Percentiles rank a stretch among this genome's conserved stretches.
These are phyloP conservation scores for Pseudopithomyces maydicus DNA, from an alignment of 2,329 filamentous ascomycete genomes.

Conservation along the genomic window DNA sequence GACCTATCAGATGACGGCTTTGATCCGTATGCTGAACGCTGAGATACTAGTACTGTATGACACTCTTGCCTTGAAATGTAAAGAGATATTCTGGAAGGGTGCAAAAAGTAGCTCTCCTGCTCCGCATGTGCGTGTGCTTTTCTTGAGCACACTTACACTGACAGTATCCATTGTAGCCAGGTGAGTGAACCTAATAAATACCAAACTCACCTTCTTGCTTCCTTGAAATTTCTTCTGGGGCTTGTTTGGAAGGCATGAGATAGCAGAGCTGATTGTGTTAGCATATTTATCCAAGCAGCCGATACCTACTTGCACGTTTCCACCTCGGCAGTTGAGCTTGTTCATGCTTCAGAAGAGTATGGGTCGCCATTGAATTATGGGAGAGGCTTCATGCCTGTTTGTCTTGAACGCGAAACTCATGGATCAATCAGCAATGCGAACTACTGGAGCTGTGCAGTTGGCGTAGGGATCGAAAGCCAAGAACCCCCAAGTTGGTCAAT, in stretches of 20 bases:
- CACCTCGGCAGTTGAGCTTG: background rate
- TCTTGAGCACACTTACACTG: no score
- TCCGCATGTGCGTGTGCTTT: background rate
- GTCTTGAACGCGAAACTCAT: background rate
- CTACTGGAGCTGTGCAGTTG: background rate
- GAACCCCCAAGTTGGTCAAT: background rate
- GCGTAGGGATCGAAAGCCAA: no score
- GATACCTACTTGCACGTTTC: constrained; percentile 11
- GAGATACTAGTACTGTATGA: background rate
- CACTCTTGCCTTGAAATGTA: background rate
- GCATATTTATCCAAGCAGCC: constrained; percentile 5
- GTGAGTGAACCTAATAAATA: no score
- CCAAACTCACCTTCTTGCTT: no score
- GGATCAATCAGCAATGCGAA: background rate
- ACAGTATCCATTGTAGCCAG: constrained; percentile 2
- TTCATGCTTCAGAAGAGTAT: background rate
- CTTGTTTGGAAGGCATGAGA: no score
- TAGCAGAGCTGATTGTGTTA: background rate
- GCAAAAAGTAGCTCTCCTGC: background rate
- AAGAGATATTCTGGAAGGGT: background rate
- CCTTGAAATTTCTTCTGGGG: no score
- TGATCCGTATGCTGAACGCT: background rate
- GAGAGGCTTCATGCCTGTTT: background rate
- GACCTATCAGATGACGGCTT: background rate
- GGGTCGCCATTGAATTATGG: background rate